A percentile compares a stretch with the other conserved stretches of the same genome.
phyloP scores from a whole-genome alignment of 352 stramenopile genomes.

The Pythium guiyangense region DNA sequence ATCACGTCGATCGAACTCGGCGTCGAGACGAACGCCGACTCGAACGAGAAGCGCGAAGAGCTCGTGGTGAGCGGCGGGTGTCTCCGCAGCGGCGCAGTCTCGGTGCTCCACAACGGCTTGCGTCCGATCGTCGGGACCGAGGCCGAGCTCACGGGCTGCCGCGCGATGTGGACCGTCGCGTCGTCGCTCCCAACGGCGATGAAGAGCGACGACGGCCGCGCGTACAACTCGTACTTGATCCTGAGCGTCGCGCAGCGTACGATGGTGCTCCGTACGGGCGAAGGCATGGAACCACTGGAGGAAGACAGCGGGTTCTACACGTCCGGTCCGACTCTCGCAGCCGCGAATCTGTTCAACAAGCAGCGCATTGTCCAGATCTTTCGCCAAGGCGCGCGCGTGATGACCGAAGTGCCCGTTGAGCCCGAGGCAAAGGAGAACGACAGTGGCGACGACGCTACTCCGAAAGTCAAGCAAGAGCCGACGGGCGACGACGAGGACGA shows the following conservation, averaged over 20 bases:
- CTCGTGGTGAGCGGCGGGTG: slow-evolving; percentile 75
- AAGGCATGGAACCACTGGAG: slow-evolving; percentile 82
- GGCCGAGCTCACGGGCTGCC: slow-evolving; percentile 72
- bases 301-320: slow-evolving; percentile 84
- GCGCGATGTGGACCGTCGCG: slow-evolving; percentile 84
- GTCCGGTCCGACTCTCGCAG: slow-evolving; percentile 68
- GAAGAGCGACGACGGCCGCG: slow-evolving; percentile 43
- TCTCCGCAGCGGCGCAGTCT: slow-evolving; percentile 56
- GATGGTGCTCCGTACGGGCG: slow-evolving; percentile 81
- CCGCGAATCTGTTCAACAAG: slow-evolving; percentile 75
- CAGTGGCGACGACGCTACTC: slow-evolving; percentile 1
- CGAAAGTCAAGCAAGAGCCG: slow-evolving; percentile 20
- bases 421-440: not conserved
- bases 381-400: slow-evolving; percentile 76
- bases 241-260: slow-evolving; percentile 76
- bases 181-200: slow-evolving; percentile 44
- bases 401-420: slow-evolving; percentile 62
- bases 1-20: slow-evolving; percentile 83
- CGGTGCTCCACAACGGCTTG: slow-evolving; percentile 73
- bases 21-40: slow-evolving; percentile 68
- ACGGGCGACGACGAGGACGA: slow-evolving; percentile 23
- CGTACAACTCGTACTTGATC: slow-evolving; percentile 80
- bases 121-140: slow-evolving; percentile 83
- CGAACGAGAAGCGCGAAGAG: slow-evolving; percentile 72
- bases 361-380: slow-evolving; percentile 86